Conservation (phyloP, 139 green algal genomes). For the Mychonastes homosphaera region DNA sequence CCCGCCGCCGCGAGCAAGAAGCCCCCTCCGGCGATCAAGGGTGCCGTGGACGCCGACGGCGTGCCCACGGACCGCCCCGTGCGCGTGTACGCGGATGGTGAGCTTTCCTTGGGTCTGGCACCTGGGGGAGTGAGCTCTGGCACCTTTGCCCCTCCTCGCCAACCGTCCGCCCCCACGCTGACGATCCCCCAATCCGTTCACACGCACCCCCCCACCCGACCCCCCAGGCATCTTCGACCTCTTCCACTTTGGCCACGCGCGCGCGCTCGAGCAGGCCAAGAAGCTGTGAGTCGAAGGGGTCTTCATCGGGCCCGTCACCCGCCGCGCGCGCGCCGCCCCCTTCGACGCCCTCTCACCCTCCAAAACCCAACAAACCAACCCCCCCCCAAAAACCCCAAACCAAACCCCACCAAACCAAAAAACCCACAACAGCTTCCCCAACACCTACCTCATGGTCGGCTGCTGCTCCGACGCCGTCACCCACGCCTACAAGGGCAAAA, state of each 20-base stretch:
- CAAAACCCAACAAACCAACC: too few relatives aligned
- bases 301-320: neutral
- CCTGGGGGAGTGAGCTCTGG: neutral
- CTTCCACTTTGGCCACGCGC: conserved; percentile 83
- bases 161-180: neutral
- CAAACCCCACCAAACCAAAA: too few relatives aligned
- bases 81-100: conserved; percentile 73
- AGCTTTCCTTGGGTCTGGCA: neutral
- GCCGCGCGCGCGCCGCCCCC: neutral
- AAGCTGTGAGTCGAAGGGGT: conserved; percentile 47
- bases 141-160: neutral
- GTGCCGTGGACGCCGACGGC: too few relatives aligned
- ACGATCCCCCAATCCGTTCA: neutral
- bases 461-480: conserved; percentile 75
- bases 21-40: conserved; percentile 5
- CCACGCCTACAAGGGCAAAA: conserved; percentile 79
- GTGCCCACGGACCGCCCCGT: conserved; percentile 44
- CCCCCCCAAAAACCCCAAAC: too few relatives aligned
- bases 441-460: conserved; percentile 68
- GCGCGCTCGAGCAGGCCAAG: conserved; percentile 85
- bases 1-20: neutral
- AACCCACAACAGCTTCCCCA: conserved; percentile 54
- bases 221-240: conserved; percentile 75
- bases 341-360: neutral
- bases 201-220: neutral